Percentiles rank a stretch among this genome's conserved stretches.
These are phyloP conservation scores for Podochytrium sp. DNA, from an alignment of 192 early-diverging fungal genomes.

Conservation along the genomic window DNA sequence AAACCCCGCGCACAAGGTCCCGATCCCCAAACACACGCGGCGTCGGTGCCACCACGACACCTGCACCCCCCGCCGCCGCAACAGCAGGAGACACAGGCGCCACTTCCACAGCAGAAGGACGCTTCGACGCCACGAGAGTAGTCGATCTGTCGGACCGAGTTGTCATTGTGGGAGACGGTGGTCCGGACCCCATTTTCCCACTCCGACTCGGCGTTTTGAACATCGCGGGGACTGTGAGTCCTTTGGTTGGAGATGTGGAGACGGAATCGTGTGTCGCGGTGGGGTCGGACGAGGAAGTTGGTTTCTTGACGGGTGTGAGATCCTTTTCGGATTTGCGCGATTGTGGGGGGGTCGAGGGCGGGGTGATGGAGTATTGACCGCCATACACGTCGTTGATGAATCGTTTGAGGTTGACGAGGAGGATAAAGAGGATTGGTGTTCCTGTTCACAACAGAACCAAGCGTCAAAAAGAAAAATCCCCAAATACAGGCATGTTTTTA, in stretches of 20 bases:
- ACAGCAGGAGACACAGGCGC: not conserved
- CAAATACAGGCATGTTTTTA: not conserved
- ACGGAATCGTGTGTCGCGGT: not conserved
- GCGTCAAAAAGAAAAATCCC: slow-evolving; percentile 30
- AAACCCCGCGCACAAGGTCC: slow-evolving; percentile 18
- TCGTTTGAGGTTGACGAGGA: slow-evolving; percentile 54
- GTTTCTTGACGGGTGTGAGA: not conserved
- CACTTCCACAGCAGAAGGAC: not conserved
- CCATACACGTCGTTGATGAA: slow-evolving; percentile 52
- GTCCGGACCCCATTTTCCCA: not conserved
- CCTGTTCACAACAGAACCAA: not conserved
- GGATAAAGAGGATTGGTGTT: slow-evolving; percentile 16
- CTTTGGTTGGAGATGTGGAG: not conserved
- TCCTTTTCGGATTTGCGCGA: not conserved
- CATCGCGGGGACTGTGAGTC: not conserved
- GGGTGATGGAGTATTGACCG: slow-evolving; percentile 39
- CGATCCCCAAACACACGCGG: slow-evolving; percentile 7
- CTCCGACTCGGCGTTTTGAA: too few species aligned
- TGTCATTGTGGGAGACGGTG: not conserved
- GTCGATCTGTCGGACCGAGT: not conserved
- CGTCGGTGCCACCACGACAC: not conserved
- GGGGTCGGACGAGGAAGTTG: slow-evolving; percentile 12
- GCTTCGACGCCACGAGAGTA: not conserved
- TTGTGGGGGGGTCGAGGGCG: slow-evolving; percentile 18
- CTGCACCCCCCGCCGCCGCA: not conserved